Evolutionary conservation across 495 filamentous ascomycete genomes (phyloP), one percentile per base, ranked within the genome.

Genomic region (Bombardia bombarda): DNA sequence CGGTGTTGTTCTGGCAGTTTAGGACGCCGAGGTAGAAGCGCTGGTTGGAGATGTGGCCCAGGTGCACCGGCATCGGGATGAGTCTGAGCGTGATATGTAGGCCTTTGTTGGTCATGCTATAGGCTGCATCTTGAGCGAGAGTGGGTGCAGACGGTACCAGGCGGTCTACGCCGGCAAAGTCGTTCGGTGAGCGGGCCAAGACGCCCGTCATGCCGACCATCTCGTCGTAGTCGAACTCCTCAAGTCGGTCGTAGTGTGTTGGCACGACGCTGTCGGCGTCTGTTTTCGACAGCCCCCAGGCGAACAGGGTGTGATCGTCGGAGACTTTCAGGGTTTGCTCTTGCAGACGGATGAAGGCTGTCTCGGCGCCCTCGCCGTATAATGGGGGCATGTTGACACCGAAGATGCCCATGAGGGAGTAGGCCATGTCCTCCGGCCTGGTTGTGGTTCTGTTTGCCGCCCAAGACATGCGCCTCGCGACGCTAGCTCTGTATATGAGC

Each of bases 351-450:
- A 46, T 25, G 19, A 64, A 64, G 8, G 63, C 62, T 1, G 52
- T 50, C 10, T 58, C 56, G 1, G n/a, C 22, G 3, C 64, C 61
- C 36, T 67, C 66, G 24, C 64, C 64, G 45, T 67, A 69, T 3
- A 66, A 16, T 1, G 57, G 48, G 13, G 57, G 46, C 48, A 68
- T 52, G 38, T 53, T 45, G 26, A 68, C 39, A 17, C 47, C 51
- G 33, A 64, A 65, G 0, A 68, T 42, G 10, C 65, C 65, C 22
- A 68, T 31, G 7, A 69, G 50, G 5, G 51, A 63, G 34, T 68
- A 68, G 1, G 63, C 63, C 25, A 43, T 38, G 40, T 69, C 66
- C 47, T 69, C 66, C n/a, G 45, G 40, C 4, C 47, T 30, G 1
- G 51, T 59, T 1, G 61, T 65, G 6, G 42, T 22, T n/a, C 66